Evolutionary conservation across 176 grass and related monocot species (phyloP), one percentile per base, ranked within the genome.

Genomic region (Alopecurus myosuroides): DNA sequence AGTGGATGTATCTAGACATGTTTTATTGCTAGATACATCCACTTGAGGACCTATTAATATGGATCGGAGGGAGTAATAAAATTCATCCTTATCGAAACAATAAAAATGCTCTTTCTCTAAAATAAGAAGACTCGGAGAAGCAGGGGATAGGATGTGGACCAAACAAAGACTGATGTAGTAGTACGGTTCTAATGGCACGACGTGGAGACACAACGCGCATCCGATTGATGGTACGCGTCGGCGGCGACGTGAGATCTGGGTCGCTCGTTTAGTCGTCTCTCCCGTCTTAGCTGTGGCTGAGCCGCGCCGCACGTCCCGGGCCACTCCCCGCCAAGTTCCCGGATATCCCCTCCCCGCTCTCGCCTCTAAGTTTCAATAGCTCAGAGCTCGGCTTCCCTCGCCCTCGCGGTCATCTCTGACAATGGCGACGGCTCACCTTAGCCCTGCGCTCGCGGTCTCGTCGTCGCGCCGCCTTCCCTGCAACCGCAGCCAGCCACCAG

Each of bases 241-340:
- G 29, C 45, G 46, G 72, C 46, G 66, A 25, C 12, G 66, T 19
- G n/a, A 25, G n/a, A 53, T 53, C n/a, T 9, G 23, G 57, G 58
- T 26, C 26, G 68, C 39, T 44, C 39, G n/a, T n/a, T n/a, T n/a
- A n/a, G n/a, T n/a, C n/a, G 68, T 44, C 39, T 25, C 37, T 76
- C 48, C 74, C 74, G 3, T 2, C 9, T 17, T 49, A 14, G 14
- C 8, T 58, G 75, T 85, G 75, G 83, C 75, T 70, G 36, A 45
- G 63, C 76, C 52, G 39, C 50, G 39, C 64, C 35, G 78, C 48
- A 19, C 22, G 18, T 77, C 86, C 2, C 37, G 17, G 22, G 13
- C 82, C 82, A 89, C 76, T 80, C 76, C 41, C 44, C 40, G 52
- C 7, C 39, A 20, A 65, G 64, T 42, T 11, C 87, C 25, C 69